Percentiles rank a stretch among this genome's conserved stretches.
Evolutionary conservation across 345 rosid species (phyloP).

Genomic region (Ceriops tagal): DNA sequence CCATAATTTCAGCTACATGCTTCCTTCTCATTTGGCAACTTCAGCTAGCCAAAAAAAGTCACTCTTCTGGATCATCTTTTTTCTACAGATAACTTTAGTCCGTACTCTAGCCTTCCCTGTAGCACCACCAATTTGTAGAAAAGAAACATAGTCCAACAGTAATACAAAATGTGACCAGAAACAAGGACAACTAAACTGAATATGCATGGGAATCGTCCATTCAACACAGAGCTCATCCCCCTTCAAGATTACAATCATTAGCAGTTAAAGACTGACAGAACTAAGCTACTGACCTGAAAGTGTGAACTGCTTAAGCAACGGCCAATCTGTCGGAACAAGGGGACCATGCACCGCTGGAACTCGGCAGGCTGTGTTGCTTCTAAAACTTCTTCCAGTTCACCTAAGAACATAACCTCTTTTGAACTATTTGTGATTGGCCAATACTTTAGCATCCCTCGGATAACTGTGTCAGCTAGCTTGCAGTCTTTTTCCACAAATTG

Average conservation of each 20-base stretch:
- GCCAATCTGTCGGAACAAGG: slow-evolving; percentile 59
- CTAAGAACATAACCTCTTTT: slow-evolving; percentile 83
- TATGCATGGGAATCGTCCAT: too few relatives aligned
- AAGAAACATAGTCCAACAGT: too few relatives aligned
- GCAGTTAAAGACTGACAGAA: background rate
- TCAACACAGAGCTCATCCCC: too few relatives aligned
- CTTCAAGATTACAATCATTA: background rate
- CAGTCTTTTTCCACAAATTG: slow-evolving; percentile 88
- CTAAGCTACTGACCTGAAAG: slow-evolving; percentile 54
- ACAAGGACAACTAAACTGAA: too few relatives aligned
- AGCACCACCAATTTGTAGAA: too few relatives aligned
- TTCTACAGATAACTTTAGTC: too few relatives aligned
- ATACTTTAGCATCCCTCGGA: slow-evolving; percentile 69
- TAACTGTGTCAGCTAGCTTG: slow-evolving; percentile 81
- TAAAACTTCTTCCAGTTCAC: slow-evolving; percentile 84
- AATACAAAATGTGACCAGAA: too few relatives aligned
- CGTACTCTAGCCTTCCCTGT: too few relatives aligned
- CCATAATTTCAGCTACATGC: background rate
- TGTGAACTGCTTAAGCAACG: slow-evolving; percentile 82
- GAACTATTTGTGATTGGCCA: slow-evolving; percentile 93
- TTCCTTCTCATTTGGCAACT: too few relatives aligned
- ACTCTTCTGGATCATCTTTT: too few relatives aligned
- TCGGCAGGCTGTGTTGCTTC: slow-evolving; percentile 85
- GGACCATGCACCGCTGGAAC: slow-evolving; percentile 88
- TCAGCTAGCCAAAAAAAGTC: too few relatives aligned